A percentile compares a stretch with the other conserved stretches of the same genome.
Conservation (phyloP, 192 early-diverging fungal genomes). For the Kickxella alabastrina region DNA sequence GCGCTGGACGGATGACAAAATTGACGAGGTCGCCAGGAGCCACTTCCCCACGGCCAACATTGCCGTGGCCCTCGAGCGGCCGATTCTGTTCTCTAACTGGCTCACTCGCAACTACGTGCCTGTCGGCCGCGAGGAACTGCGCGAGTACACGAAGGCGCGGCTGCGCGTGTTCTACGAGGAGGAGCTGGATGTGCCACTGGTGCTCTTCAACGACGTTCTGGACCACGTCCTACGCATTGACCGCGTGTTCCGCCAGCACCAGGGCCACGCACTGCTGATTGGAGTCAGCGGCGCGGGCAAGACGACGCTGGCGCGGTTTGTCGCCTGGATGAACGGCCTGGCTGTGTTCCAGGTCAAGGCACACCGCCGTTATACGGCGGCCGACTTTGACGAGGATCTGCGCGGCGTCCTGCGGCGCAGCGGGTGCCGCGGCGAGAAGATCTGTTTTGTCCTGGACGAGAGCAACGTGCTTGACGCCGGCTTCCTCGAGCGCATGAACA, state of each 20-base stretch:
- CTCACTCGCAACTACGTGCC: constrained; percentile 88
- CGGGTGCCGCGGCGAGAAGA: constrained; percentile 97
- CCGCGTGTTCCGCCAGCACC: constrained; percentile 94
- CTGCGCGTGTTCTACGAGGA: constrained; percentile 99
- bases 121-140: constrained; percentile 82
- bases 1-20: constrained; percentile 83
- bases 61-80: constrained; percentile 69
- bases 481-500: constrained; percentile 99
- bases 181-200: constrained; percentile 95
- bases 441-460: constrained; percentile 98
- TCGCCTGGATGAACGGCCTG: constrained; percentile 99
- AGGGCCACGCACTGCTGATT: constrained; percentile 97
- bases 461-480: constrained; percentile 94
- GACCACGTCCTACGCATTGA: constrained; percentile 98
- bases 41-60: constrained; percentile 85
- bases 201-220: constrained; percentile 96
- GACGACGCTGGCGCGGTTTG: constrained; percentile 96
- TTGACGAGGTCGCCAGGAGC: constrained; percentile 76
- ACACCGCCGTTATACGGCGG: constrained; percentile 93
- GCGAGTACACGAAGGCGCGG: constrained; percentile 89
- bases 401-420: constrained; percentile 80
- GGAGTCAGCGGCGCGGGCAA: constrained; percentile 97
- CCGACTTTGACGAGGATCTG: constrained; percentile 98
- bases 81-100: constrained; percentile 98
- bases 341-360: constrained; percentile 95